Evolutionary conservation across 495 filamentous ascomycete species (phyloP).

Genomic region (Penicillium odoratum): DNA sequence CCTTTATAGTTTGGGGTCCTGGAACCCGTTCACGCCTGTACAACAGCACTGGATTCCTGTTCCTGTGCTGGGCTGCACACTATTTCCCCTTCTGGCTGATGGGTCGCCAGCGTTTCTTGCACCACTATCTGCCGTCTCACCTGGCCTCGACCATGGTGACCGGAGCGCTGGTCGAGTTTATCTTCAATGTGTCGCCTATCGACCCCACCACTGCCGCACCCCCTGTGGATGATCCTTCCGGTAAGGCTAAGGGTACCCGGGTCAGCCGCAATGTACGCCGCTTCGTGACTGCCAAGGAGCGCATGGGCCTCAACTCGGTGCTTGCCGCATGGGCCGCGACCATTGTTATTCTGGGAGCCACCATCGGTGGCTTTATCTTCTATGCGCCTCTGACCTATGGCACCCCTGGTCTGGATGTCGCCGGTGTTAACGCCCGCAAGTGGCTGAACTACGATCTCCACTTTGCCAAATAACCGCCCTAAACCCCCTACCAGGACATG

Average conservation of each 20-base stretch:
- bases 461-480: slow-evolving; percentile 82
- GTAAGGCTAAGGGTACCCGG: slow-evolving; percentile 35
- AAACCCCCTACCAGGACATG: neutral
- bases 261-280: slow-evolving; percentile 27
- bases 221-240: slow-evolving; percentile 49
- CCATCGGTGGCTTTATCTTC: slow-evolving; percentile 82
- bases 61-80: slow-evolving; percentile 79
- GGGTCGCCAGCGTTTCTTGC: slow-evolving; percentile 73
- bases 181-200: slow-evolving; percentile 85
- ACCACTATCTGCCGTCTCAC: slow-evolving; percentile 84
- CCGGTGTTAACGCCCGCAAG: slow-evolving; percentile 80
- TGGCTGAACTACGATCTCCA: slow-evolving; percentile 98
- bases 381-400: slow-evolving; percentile 95
- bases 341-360: slow-evolving; percentile 63
- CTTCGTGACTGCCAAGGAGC: slow-evolving; percentile 72
- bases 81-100: slow-evolving; percentile 76
- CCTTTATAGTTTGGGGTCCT: slow-evolving; percentile 44
- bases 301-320: slow-evolving; percentile 77
- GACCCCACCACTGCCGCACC: slow-evolving; percentile 39
- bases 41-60: slow-evolving; percentile 98
- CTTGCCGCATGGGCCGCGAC: slow-evolving; percentile 76
- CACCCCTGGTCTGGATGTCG: slow-evolving; percentile 82
- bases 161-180: slow-evolving; percentile 94
- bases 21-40: slow-evolving; percentile 92
- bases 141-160: slow-evolving; percentile 90